A percentile compares a stretch with the other conserved stretches of the same genome.
Evolutionary conservation across 2,329 filamentous ascomycete species (phyloP).

Genomic region (Sporothrix globosa): DNA sequence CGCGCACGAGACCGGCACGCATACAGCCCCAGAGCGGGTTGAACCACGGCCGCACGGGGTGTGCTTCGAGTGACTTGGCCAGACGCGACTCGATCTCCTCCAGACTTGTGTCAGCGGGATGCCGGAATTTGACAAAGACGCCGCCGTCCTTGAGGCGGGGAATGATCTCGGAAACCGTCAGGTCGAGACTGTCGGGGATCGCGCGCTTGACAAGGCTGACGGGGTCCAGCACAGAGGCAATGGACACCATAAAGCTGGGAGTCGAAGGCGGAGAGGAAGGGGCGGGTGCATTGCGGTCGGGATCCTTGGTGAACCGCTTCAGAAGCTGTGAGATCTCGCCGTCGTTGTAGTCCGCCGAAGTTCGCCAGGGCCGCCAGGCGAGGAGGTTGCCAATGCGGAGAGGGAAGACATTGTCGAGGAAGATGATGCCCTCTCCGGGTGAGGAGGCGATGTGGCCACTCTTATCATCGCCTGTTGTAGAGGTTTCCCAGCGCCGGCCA

Average conservation of each 20-base stretch:
- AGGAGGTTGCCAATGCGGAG: conserved; percentile 63
- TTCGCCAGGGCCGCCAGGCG: conserved; percentile 52
- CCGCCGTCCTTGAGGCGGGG: conserved; percentile 89
- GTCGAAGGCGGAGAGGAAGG: conserved; percentile 2
- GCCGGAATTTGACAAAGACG: conserved; percentile 84
- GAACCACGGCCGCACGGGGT: conserved; percentile 85
- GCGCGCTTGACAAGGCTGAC: conserved; percentile 62
- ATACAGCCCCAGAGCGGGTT: conserved; percentile 73
- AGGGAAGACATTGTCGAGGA: conserved; percentile 90
- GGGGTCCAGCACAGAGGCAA: conserved; percentile 48
- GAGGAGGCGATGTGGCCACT: conserved; percentile 79
- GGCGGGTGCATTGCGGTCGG: conserved; percentile 47
- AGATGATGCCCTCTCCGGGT: conserved; percentile 80
- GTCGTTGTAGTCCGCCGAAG: conserved; percentile 42
- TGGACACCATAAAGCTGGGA: background rate
- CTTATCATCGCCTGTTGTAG: conserved; percentile 62
- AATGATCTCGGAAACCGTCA: conserved; percentile 79
- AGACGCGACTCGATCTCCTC: conserved; percentile 57
- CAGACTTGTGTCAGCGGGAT: conserved; percentile 47
- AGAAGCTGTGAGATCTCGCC: conserved; percentile 56
- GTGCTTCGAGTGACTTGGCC: conserved; percentile 64
- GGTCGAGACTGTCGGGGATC: conserved; percentile 62
- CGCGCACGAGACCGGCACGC: conserved; percentile 72
- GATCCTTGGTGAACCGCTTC: conserved; percentile 55
- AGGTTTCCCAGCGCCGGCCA: conserved; percentile 48